Base-by-base conservation (phyloP, 2,329 filamentous ascomycete species). In the Claviceps lovelessii region DNA sequence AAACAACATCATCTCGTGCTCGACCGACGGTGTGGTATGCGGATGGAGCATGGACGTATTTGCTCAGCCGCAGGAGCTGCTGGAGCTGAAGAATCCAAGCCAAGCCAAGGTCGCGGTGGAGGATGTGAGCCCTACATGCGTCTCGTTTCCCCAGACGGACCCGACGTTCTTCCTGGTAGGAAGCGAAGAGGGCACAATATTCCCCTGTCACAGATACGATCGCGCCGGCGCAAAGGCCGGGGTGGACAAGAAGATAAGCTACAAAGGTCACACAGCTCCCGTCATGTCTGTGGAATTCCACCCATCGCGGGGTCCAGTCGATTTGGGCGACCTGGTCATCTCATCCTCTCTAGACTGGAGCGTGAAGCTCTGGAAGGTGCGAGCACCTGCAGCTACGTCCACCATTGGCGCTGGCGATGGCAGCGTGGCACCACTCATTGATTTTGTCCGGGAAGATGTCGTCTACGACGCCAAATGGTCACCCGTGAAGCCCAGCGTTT, bases 21-120 rank as follows among this genome's bases (percentile, higher is more conserved):
- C 90, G 1, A 98, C 93, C 0, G 93, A 98, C 65, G 93, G 93
- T 54, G 89, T 95, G 10, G 89, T 97, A 46, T 98, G 93, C 69
- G 88, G 90, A 50, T 98, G 93, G 93, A 90, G 88, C 54, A 89
- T 96, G 59, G 94, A 98, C 68, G 97, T 98, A 82, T 86, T 98
- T 57, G 89, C 91, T 1, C 89, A 96, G 69, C 93, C 93, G 0
- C 91, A 97, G 70, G 93, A 98, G 73, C 85, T 90, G 54, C 81
- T 98, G 46, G 89, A 95, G 64, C 78, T 98, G 13, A 85, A 84
- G 57, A 88, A 90, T 2, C 91, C 91, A 4, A 83, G 84, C 17
- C 89, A 91, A 5, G 85, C 88, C 61, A 91, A 90, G 68, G 68
- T 73, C 13, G 68, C 68, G 9, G 91, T 90, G 5, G 94, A 98